Evolutionary conservation across 768 basidiomycete genomes (phyloP).

Genomic region (Russula earlei): DNA sequence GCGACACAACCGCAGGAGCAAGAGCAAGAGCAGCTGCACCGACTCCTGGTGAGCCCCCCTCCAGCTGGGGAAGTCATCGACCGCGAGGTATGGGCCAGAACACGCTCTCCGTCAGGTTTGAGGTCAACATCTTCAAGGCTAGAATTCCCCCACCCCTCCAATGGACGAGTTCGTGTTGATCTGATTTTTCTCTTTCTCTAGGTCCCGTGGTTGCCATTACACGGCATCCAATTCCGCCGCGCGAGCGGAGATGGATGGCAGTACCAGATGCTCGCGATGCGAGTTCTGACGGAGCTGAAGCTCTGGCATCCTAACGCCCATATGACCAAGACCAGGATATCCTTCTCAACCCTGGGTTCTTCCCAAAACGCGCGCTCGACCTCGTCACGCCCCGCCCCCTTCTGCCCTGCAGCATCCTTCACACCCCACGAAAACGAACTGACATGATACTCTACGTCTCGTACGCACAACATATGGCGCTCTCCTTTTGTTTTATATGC

Average conservation of each 20-base stretch:
- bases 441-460: too few species aligned
- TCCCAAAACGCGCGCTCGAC: not conserved
- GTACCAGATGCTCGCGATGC: conserved; percentile 89
- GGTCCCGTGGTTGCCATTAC: conserved; percentile 89
- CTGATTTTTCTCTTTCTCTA: conserved; percentile 24
- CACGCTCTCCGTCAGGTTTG: conserved; percentile 84
- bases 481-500: too few species aligned
- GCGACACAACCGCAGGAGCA: conserved; percentile 20
- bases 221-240: conserved; percentile 93
- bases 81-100: conserved; percentile 58
- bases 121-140: conserved; percentile 96
- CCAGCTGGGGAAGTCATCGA: conserved; percentile 62
- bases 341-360: not conserved
- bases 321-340: not conserved
- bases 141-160: not conserved
- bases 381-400: not conserved
- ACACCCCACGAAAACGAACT: too few species aligned
- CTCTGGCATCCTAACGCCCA: conserved; percentile 33
- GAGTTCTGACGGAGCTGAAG: conserved; percentile 82
- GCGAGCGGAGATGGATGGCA: conserved; percentile 91
- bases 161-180: too few species aligned
- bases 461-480: too few species aligned
- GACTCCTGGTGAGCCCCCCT: conserved; percentile 29
- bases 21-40: too few species aligned
- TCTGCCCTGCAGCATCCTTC: too few species aligned